Evolutionary conservation across 768 basidiomycete species (phyloP), one percentile per base, ranked within the genome.

Genomic region (Psilocybe sp.): DNA sequence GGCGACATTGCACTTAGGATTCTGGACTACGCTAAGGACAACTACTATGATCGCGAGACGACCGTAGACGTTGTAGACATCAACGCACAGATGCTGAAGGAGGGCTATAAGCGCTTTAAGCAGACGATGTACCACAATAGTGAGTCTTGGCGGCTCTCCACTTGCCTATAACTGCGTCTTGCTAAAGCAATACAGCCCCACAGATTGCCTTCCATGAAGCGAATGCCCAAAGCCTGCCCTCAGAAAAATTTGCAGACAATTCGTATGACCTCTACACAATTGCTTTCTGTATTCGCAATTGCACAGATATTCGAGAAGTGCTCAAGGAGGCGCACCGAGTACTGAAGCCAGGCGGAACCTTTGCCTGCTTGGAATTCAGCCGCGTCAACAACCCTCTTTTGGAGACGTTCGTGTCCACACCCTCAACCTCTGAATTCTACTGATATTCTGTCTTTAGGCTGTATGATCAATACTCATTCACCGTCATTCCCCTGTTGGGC

Each of bases 81-180:
- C 65, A 99, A 98, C 61, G 81, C 79, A 1, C 87, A 95, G 62
- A 99, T 98, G 97, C 77, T 99, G 56, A 82, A 87, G 55, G 95
- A 96, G 64, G 97, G 97, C 2, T 79, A 81, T 67, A 87, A 80
- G 62, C 75, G 94, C 38, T 93, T 98, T 67, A 94, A 93, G 59
- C 87, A 91, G 77, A 98, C 96, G 1, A 95, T 99, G 89, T 99
- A 98, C 68, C 89, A 98, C 69, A 92, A 90, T 61, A 96, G 96
- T 98, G 60, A 69, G 82, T 71, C 19, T 28, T 15, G 4, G 4
- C 39, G 31, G 11, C 12, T 35, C 12, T 11, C 19, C 1, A 34
- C 3, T 6, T 46, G 3, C 5, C 31, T 15, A 19, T 9, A 31
- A 15, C 23, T 9, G 8, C 31, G 14, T 31, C 46, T 49, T 52